Conservation (phyloP, 2,329 filamentous ascomycete genomes). For the Coniochaeta pulveracea region DNA sequence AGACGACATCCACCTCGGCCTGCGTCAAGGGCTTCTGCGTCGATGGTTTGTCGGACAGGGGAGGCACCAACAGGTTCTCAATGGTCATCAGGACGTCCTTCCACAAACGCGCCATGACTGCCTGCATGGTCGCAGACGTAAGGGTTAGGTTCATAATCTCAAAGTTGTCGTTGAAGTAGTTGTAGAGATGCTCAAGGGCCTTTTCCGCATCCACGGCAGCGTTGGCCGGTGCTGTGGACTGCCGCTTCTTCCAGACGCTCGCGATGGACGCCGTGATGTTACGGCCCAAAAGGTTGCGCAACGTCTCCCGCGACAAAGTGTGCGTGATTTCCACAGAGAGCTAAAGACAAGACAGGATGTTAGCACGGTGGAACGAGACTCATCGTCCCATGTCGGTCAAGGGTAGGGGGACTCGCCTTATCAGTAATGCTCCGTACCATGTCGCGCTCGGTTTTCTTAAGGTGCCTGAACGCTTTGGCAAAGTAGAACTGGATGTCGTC, state of each 20-base stretch:
- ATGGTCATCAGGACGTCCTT: constrained; percentile 93
- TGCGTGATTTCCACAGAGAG: constrained; percentile 88
- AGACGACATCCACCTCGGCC: constrained; percentile 88
- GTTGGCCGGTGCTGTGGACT: constrained; percentile 37
- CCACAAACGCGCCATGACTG: constrained; percentile 96
- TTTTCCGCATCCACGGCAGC: constrained; percentile 67
- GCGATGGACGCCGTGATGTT: constrained; percentile 62
- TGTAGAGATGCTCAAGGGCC: constrained; percentile 73
- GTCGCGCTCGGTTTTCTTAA: constrained; percentile 92
- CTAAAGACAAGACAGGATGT: constrained; percentile 28
- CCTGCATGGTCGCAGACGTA: constrained; percentile 91
- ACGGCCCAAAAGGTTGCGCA: constrained; percentile 62
- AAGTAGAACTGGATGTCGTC: constrained; percentile 99
- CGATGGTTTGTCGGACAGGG: constrained; percentile 88
- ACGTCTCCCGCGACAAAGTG: constrained; percentile 71
- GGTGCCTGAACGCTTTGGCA: constrained; percentile 86
- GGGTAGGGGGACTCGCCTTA: constrained; percentile 52
- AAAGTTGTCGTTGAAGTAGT: constrained; percentile 97
- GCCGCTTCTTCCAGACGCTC: constrained; percentile 52
- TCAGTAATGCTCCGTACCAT: constrained; percentile 98
- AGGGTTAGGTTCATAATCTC: constrained; percentile 97
- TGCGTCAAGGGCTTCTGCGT: constrained; percentile 72
- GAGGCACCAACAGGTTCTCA: constrained; percentile 81
- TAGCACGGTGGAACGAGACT: neutral
- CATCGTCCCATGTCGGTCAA: too few species aligned